These are phyloP conservation scores for Rhynchosporium agropyri DNA, from an alignment of 2,329 filamentous ascomycete genomes.

Conservation along the genomic window DNA sequence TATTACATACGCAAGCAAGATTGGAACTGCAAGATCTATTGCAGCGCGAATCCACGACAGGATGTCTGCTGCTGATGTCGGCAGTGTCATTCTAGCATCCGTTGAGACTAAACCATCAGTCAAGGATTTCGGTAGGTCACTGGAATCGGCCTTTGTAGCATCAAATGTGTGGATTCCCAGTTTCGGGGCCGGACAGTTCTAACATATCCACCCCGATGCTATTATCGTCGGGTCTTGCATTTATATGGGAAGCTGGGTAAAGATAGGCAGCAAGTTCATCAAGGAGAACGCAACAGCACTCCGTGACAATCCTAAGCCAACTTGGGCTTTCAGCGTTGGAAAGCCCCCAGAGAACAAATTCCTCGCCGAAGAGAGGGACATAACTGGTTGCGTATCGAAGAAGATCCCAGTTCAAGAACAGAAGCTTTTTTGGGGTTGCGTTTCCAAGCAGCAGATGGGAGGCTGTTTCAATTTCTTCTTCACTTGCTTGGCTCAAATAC, in stretches of 20 bases:
- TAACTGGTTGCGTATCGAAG: conserved; percentile 16
- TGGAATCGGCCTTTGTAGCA: neutral
- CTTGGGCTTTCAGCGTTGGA: conserved; percentile 22
- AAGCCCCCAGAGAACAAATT: conserved; percentile 8
- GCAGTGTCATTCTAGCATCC: conserved; percentile 7
- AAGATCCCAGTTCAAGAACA: conserved; percentile 13
- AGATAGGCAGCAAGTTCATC: conserved; percentile 2
- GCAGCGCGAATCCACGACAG: conserved; percentile 19
- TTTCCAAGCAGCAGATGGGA: conserved; percentile 4
- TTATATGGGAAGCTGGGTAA: conserved; percentile 14
- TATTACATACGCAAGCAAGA: conserved; percentile 12
- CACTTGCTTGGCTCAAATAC: conserved; percentile 14
- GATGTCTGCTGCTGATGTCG: conserved; percentile 16
- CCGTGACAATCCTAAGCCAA: conserved; percentile 15
- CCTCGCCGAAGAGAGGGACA: conserved; percentile 8
- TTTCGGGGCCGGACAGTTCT: neutral
- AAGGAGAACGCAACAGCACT: conserved; percentile 6
- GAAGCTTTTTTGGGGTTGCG: conserved; percentile 15
- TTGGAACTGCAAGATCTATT: conserved; percentile 15
- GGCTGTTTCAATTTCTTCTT: conserved; percentile 14
- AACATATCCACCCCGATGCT: neutral
- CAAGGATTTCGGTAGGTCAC: conserved; percentile 13
- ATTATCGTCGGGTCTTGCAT: conserved; percentile 17
- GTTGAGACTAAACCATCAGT: conserved; percentile 1
- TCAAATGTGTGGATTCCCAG: neutral